Percentiles rank a stretch among this genome's conserved stretches.
Conservation (phyloP, 208 protist genomes). For the Kentomonas sorsogonicus region DNA sequence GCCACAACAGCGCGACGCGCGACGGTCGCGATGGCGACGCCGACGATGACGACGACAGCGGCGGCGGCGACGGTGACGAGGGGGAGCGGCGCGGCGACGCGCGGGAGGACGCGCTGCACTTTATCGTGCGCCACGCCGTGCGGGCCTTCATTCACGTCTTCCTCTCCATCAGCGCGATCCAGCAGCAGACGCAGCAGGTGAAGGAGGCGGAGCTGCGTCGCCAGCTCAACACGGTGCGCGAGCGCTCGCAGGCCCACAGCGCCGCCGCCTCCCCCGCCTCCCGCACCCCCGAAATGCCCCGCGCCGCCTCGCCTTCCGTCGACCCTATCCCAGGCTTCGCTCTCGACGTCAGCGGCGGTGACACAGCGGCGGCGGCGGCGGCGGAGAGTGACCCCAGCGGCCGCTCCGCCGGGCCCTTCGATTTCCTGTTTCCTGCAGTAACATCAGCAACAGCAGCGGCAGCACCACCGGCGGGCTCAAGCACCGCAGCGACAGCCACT, state of each 20-base stretch:
- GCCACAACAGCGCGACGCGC: neutral
- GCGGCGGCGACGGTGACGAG: neutral
- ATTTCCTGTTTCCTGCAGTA: no score
- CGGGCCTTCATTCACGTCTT: conserved; percentile 38
- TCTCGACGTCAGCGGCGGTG: no score
- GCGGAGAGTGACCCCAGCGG: no score
- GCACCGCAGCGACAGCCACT: neutral
- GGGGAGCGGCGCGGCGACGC: conserved; percentile 10
- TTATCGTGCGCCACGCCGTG: conserved; percentile 20
- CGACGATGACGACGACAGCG: neutral
- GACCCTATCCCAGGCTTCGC: no score
- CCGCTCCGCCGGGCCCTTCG: no score
- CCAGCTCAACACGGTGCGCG: conserved; percentile 12
- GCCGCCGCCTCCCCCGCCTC: no score
- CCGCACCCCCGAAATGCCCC: no score
- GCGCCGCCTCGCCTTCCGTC: no score
- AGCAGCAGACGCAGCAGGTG: conserved; percentile 33
- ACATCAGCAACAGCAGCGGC: no score
- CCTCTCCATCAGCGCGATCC: conserved; percentile 30
- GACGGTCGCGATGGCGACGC: conserved; percentile 1
- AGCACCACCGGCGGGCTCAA: neutral
- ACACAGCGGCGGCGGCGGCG: no score
- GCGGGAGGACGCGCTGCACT: conserved; percentile 12
- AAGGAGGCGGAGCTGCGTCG: conserved; percentile 22
- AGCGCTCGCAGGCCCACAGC: neutral